phyloP scores from a whole-genome alignment of 305 asterid genomes.

The Lippia alba region DNA sequence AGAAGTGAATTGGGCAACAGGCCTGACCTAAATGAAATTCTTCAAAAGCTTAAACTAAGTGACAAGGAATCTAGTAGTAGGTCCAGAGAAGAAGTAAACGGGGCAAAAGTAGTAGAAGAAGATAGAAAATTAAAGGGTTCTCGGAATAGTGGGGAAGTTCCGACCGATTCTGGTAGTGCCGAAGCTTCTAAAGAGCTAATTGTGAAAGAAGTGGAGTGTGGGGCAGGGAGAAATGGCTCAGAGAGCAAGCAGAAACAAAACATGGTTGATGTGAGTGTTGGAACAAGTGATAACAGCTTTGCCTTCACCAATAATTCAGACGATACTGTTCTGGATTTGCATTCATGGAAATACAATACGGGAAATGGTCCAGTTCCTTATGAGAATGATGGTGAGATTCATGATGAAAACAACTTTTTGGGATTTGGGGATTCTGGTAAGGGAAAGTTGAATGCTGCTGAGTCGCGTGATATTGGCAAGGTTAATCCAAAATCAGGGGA shows the following conservation, averaged over 20 bases:
- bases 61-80: slow-evolving; percentile 54
- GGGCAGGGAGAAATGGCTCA: slow-evolving; percentile 58
- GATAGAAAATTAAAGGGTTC: slow-evolving; percentile 40
- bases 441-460: slow-evolving; percentile 46
- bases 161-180: slow-evolving; percentile 44
- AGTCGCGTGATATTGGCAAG: slow-evolving; percentile 53
- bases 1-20: slow-evolving; percentile 71
- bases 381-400: slow-evolving; percentile 47
- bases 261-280: slow-evolving; percentile 55
- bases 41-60: slow-evolving; percentile 68
- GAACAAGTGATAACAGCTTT: slow-evolving; percentile 60
- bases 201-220: slow-evolving; percentile 89
- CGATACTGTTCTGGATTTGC: slow-evolving; percentile 67
- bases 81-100: slow-evolving; percentile 56
- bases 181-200: slow-evolving; percentile 79
- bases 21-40: slow-evolving; percentile 65
- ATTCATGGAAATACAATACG: slow-evolving; percentile 54
- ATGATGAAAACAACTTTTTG: slow-evolving; percentile 46
- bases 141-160: slow-evolving; percentile 44
- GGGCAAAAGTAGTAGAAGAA: slow-evolving; percentile 45
- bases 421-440: slow-evolving; percentile 66
- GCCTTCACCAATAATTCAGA: slow-evolving; percentile 61
- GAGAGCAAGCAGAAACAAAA: slow-evolving; percentile 63
- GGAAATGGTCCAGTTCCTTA: slow-evolving; percentile 54
- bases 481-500: slow-evolving; percentile 53